phyloP scores from a whole-genome alignment of 345 rosid genomes.

The Eucalyptus victrix region DNA sequence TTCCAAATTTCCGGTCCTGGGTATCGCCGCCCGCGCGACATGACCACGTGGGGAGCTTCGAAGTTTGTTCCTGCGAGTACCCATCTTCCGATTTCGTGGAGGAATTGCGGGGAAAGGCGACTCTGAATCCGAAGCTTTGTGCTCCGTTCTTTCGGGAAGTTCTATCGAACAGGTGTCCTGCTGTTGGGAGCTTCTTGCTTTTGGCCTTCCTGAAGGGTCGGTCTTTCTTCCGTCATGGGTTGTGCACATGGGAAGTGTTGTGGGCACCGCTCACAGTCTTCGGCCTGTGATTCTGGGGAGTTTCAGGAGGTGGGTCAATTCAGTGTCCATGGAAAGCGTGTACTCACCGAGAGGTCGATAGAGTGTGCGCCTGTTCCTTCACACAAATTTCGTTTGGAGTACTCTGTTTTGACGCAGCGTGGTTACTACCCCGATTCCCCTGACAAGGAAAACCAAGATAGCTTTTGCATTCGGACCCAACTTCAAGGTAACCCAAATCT shows the following conservation, averaged over 20 bases:
- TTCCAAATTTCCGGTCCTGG: not conserved
- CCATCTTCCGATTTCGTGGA: slow-evolving; percentile 2
- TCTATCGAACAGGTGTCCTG: slow-evolving; percentile 2
- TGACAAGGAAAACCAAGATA: slow-evolving; percentile 80
- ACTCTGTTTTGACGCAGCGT: slow-evolving; percentile 62
- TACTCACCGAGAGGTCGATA: slow-evolving; percentile 45
- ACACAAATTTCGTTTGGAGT: slow-evolving; percentile 54
- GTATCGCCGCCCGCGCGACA: not conserved
- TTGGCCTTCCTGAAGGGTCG: not conserved
- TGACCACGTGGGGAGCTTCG: not conserved
- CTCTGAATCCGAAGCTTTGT: not conserved
- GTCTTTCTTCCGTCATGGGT: slow-evolving; percentile 37
- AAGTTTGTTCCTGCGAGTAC: slow-evolving; percentile 4
- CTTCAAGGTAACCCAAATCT: slow-evolving; percentile 78
- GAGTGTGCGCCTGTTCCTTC: slow-evolving; percentile 56
- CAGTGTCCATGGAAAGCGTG: slow-evolving; percentile 17
- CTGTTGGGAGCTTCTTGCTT: not conserved
- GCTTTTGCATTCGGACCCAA: slow-evolving; percentile 60
- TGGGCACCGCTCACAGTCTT: slow-evolving; percentile 44
- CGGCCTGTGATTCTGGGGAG: slow-evolving; percentile 38
- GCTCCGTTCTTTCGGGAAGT: slow-evolving; percentile 4
- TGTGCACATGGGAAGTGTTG: slow-evolving; percentile 88
- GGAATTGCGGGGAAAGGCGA: not conserved
- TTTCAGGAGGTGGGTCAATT: slow-evolving; percentile 2
- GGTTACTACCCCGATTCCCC: slow-evolving; percentile 83